Evolutionary conservation across 176 grass and related monocot species (phyloP).

Genomic region (Oryza meyeriana): DNA sequence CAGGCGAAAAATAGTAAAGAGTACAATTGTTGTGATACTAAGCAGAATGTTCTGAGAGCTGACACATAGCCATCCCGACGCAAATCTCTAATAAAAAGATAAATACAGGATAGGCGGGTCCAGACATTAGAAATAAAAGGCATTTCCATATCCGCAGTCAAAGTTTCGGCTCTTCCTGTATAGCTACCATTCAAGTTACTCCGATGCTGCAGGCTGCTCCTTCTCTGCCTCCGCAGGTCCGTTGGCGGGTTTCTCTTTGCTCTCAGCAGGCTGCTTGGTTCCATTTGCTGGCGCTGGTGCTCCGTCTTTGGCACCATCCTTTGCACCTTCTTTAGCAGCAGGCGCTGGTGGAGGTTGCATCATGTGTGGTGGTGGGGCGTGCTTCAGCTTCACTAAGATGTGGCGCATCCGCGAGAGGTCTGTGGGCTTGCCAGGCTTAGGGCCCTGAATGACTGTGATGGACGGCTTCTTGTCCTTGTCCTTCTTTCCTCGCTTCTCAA

Average conservation of each 20-base stretch:
- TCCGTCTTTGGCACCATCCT: constrained; percentile 27
- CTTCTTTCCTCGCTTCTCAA: constrained; percentile 87
- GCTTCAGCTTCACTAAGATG: constrained; percentile 83
- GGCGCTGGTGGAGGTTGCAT: constrained; percentile 53
- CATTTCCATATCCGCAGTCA: constrained; percentile 31
- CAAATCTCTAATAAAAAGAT: constrained; percentile 48
- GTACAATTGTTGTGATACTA: constrained; percentile 33
- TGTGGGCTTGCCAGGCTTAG: constrained; percentile 89
- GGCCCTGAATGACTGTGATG: constrained; percentile 72
- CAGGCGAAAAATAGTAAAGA: constrained; percentile 15
- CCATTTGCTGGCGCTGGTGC: constrained; percentile 29
- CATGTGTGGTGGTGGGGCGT: constrained; percentile 73
- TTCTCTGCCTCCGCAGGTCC: constrained; percentile 11
- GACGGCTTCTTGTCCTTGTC: constrained; percentile 89
- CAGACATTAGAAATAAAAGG: constrained; percentile 27
- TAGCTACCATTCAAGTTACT: constrained; percentile 32
- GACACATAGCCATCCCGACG: constrained; percentile 27
- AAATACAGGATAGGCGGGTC: constrained; percentile 29
- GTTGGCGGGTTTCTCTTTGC: constrained; percentile 34
- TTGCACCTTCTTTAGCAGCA: constrained; percentile 43
- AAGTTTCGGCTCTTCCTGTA: constrained; percentile 35
- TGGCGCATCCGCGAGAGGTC: constrained; percentile 88
- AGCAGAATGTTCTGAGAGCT: constrained; percentile 33
- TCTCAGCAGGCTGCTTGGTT: constrained; percentile 34
- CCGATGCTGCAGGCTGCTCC: constrained; percentile 33